Percentiles rank a stretch among this genome's conserved stretches.
Evolutionary conservation across 176 grass and related monocot genomes (phyloP).

Genomic region (Aegilops tauschii): DNA sequence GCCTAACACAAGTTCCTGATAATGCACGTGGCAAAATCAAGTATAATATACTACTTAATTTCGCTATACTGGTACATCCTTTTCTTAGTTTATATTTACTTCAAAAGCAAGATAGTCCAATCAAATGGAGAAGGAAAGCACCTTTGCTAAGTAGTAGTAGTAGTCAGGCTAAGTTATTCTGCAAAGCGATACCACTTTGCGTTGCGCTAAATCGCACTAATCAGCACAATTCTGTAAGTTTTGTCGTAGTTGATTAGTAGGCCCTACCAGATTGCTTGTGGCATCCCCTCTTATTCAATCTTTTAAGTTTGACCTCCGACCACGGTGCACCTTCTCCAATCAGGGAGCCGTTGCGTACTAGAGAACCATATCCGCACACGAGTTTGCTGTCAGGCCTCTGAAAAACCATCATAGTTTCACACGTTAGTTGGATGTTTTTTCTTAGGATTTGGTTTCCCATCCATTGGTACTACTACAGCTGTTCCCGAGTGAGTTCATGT

Average conservation of each 20-base stretch:
- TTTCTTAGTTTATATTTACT: background rate
- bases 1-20: background rate
- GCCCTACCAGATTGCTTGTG: conserved; percentile 24
- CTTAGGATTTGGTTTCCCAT: background rate
- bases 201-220: conserved; percentile 33
- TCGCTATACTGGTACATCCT: background rate
- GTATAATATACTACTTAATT: background rate
- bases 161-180: background rate
- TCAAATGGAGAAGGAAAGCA: background rate
- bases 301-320: conserved; percentile 17
- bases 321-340: conserved; percentile 5
- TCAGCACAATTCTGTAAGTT: background rate
- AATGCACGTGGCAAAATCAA: background rate
- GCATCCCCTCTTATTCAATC: background rate
- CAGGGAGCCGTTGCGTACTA: conserved; percentile 25
- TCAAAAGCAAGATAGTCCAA: background rate
- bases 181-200: background rate
- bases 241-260: conserved; percentile 10
- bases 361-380: conserved; percentile 31
- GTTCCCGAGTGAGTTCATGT: background rate
- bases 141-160: background rate
- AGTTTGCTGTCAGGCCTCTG: background rate
- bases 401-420: conserved; percentile 8
- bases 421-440: background rate
- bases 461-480: background rate